A percentile compares a stretch with the other conserved stretches of the same genome.
phyloP scores from a whole-genome alignment of 495 filamentous ascomycete genomes.

The Penicillium riverlandense region DNA sequence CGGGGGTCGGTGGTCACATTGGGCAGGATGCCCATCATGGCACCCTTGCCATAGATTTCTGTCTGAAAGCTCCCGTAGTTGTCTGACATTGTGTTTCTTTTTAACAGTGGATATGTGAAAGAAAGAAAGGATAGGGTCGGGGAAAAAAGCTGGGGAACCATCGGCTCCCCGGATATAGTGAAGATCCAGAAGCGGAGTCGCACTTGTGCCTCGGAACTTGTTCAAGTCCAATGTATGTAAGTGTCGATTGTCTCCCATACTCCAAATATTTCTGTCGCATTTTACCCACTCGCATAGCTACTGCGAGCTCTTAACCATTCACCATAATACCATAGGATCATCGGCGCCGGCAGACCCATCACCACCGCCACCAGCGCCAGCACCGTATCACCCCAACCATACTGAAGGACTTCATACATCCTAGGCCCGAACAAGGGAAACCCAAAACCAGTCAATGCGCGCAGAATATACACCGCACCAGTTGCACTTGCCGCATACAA shows the following conservation, averaged over 20 bases:
- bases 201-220: not conserved
- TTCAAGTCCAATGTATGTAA: not conserved
- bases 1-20: conserved; percentile 55
- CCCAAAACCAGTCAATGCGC: conserved; percentile 7
- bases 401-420: not conserved
- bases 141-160: conserved; percentile 1
- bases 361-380: not conserved
- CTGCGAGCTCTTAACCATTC: not conserved
- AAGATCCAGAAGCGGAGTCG: not conserved
- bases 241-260: too few species aligned
- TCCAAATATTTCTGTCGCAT: not conserved
- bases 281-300: not conserved
- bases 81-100: conserved; percentile 19
- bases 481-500: conserved; percentile 8
- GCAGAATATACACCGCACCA: conserved; percentile 6
- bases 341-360: not conserved
- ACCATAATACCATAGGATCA: not conserved
- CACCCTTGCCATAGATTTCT: conserved; percentile 44
- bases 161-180: not conserved
- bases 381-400: not conserved
- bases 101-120: not conserved
- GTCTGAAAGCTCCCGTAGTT: conserved; percentile 40
- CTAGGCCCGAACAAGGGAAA: not conserved
- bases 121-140: too few species aligned
- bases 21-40: conserved; percentile 39